Base-by-base conservation (phyloP, 805 yeast genomes). In the Zygosaccharomyces siamensis region DNA sequence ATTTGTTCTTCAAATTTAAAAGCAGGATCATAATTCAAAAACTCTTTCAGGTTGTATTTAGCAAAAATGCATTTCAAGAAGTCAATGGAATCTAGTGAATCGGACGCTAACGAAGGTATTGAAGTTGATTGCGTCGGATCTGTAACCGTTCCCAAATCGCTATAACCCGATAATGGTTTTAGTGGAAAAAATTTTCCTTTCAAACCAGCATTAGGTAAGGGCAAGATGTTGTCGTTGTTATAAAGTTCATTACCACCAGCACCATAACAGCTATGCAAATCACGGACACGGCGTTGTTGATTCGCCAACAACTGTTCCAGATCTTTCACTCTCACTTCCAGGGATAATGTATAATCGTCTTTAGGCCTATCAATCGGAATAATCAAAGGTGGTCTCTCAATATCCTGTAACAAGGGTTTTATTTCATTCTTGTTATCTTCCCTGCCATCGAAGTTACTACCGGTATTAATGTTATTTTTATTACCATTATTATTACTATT, bases 341-440 rank as follows among this genome's bases (percentile, higher is more conserved):
- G 59, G 60, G 79, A 71, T 12, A 70, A 48, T 0, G 85, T 81
- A 57, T 82, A 81, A 31, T 79, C 83, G 55, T 79, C 81, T 57
- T 79, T 80, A 4, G 63, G 65, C 26, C n/a, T 40, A 33, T 33
- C 37, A 16, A 16, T 33, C 20, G 37, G 20, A 33, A 33, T 6
- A 14, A 33, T 33, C 20, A 14, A 33, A 6, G 37, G 20, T 8
- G 20, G 37, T 33, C 37, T 33, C 16, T 18, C 37, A 16, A 33
- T 33, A 14, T 33, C 37, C 7, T 33, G 23, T 16, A 33, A 2
- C 37, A 33, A 33, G 4, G 37, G 37, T 33, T 14, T 33, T 6
- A 16, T 2, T 16, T 8, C 28, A 26, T 26, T 26, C 28, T 26
- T 26, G 8, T 32, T 23, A 26, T 11, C 8, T 7, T 10, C 37